Base-by-base conservation (phyloP, 75 land plant species). In the Pinus tabuliformis region DNA sequence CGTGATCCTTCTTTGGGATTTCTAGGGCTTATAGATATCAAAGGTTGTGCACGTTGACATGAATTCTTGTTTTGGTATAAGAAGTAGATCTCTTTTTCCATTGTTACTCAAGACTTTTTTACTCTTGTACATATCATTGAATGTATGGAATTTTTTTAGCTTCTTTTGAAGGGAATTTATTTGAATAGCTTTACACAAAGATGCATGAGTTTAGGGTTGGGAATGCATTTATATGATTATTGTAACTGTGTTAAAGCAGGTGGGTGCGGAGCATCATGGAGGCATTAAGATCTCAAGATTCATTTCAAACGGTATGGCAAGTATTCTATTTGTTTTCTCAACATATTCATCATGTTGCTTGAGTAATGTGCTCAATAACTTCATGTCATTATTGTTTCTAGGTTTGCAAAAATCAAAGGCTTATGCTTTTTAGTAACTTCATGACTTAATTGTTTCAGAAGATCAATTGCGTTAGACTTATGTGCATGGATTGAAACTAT, bases 251-350 rank as follows among this genome's bases (percentile, higher is more conserved):
- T 66, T 9, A 39, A 37, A 2, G 71, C 52, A 68, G 71, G 71
- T 68, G 71, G 71, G 54, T 68, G 52, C 49, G 42, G 13, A 68
- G 54, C n/a, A 42, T 68, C 52, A 68, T 42, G 22, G 54, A 42
- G 72, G 72, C 72, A 42, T 37, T 42, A 4, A 68, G 72, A 68
- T 68, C 72, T 42, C 72, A 68, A 68, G 72, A 68, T 39, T 68
- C 72, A 39, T 24, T 68, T 68, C 49, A 68, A 68, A 68, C 42
- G 72, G 72, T 68, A 37, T 42, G 45, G 22, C 21, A 11, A 68
- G 24, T 13, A 20, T 42, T 68, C 13, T 63, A 39, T 20, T 68
- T 68, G n/a, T 42, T 45, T 68, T 68, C 6, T 37, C 11, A 45
- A 18, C 42, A 18, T 39, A 39, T 68, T 37, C 12, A 20, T 20